Evolutionary conservation across 306 rosid genomes (phyloP), one percentile per base, ranked within the genome.

Genomic region (Sicyos edulis): DNA sequence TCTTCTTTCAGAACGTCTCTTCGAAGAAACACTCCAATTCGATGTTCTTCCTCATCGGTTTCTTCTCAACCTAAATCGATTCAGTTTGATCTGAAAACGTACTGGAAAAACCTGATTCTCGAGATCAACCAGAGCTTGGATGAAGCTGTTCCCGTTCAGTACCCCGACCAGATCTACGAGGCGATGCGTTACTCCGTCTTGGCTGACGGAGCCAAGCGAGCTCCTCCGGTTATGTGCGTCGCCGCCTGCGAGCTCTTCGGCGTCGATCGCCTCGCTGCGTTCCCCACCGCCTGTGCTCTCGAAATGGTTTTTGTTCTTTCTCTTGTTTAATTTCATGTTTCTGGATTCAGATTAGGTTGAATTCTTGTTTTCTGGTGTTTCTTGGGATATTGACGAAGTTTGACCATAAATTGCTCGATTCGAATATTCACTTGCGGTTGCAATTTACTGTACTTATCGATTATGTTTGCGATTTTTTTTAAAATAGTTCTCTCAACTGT

Each of bases 151-250:
- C 84, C 87, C 13, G 70, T 92, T 71, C 70, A 82, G 73, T 90
- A 79, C 55, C 98, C 97, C 52, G 77, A 80, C 1, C 78, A 84
- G 91, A 93, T 93, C 79, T 93, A 93, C 42, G 85, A 88, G 81
- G 86, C 95, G 59, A 93, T 93, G 97, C 83, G 97, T 49, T 90
- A 90, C 77, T 90, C 97, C 8, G 90, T 80, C 19, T 88, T 93
- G 20, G 91, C 96, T 62, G 64, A 87, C 29, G 92, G 92, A 8
- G 92, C 90, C 77, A 93, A 93, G 80, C 87, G 99, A 45, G 85
- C 99, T 71, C 92, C 99, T 0, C 97, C 99, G 51, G 92, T 91
- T 63, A 90, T 93, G 97, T 93, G 98, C 77, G 83, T 93, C 76
- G 90, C 96, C 74, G 86, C 96, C 61, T 90, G 83, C 74, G 96